A percentile compares a stretch with the other conserved stretches of the same genome.
Evolutionary conservation across 768 basidiomycete species (phyloP).

Genomic region (Rhodosporidiobolus odoratus): DNA sequence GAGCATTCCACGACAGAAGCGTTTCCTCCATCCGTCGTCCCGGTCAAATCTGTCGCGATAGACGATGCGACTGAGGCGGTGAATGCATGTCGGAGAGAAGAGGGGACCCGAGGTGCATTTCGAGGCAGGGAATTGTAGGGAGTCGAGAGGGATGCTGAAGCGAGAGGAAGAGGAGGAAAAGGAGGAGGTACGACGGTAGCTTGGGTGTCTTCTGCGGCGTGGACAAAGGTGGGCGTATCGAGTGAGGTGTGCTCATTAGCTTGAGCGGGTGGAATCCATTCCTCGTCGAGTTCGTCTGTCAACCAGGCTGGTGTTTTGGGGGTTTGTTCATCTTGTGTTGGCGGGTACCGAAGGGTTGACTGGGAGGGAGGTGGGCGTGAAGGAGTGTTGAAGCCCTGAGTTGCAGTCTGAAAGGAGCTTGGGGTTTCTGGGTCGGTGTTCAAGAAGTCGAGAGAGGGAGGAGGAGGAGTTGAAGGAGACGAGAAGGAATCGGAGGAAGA

Average conservation of each 20-base stretch:
- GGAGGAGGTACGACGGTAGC: neutral
- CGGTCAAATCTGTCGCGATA: neutral
- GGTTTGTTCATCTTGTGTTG: neutral
- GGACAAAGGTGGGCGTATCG: neutral
- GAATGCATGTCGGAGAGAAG: conserved; percentile 40
- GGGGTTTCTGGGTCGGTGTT: neutral
- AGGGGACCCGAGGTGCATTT: conserved; percentile 29
- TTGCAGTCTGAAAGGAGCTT: neutral
- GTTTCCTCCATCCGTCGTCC: neutral
- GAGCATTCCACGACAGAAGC: neutral
- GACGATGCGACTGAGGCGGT: conserved; percentile 7
- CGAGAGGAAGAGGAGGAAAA: neutral
- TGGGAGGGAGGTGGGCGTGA: neutral
- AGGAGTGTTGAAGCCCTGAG: neutral
- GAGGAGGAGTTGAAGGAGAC: conserved; percentile 7
- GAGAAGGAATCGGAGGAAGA: conserved; percentile 3
- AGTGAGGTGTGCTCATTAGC: neutral
- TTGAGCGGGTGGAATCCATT: conserved; percentile 16
- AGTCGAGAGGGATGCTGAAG: neutral
- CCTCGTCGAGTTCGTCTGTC: conserved; percentile 9
- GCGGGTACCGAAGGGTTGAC: neutral
- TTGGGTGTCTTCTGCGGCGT: conserved; percentile 1
- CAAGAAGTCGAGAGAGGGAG: conserved; percentile 10
- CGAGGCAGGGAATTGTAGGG: neutral
- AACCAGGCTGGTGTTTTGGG: conserved; percentile 4